Evolutionary conservation across 2,329 filamentous ascomycete genomes (phyloP), one percentile per base, ranked within the genome.

Genomic region (Colletotrichum lupini): DNA sequence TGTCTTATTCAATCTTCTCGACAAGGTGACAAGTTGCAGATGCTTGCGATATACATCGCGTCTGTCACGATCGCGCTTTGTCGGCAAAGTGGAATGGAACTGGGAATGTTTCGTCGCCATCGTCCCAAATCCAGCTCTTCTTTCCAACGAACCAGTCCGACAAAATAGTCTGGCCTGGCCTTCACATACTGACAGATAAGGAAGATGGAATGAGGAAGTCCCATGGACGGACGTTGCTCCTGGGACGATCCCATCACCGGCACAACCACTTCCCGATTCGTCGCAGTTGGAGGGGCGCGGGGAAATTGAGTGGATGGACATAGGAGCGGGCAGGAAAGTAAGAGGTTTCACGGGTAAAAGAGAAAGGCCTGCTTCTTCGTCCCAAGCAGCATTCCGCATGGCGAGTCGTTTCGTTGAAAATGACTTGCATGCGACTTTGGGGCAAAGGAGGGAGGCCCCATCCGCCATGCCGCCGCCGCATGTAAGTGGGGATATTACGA

Each of bases 241-340:
- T 52, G 32, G 12, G 49, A 55, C 30, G 58, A 69, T 69, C 52
- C 37, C 59, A 69, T 46, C 19, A 11, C 35, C 32, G 24, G 42
- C 58, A 22, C 19, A 24, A 42, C 26, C 30, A 59, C 22, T 2
- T 37, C 28, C 53, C 65, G 28, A 42, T 53, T 59, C 58, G 59
- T 63, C 59, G 24, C 53, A 68, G 66, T 52, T 68, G 24, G 42
- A 63, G 37, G 52, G 52, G 26, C n/a, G 11, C 37, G 12, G 37
- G 8, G 26, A 5, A 12, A 30, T 1, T 49, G 28, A 26, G n/a
- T 24, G 42, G n/a, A 24, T 14, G 12, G 42, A n/a, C 19, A 46
- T 26, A 28, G 30, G 49, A 19, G 26, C 19, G 42, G 49, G 22
- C 16, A 16, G 28, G 12, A 12, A 52, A 52, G 19, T 22, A 9